Base-by-base conservation (phyloP, 2,329 filamentous ascomycete species). In the Phaeophleospora eucalypticola region DNA sequence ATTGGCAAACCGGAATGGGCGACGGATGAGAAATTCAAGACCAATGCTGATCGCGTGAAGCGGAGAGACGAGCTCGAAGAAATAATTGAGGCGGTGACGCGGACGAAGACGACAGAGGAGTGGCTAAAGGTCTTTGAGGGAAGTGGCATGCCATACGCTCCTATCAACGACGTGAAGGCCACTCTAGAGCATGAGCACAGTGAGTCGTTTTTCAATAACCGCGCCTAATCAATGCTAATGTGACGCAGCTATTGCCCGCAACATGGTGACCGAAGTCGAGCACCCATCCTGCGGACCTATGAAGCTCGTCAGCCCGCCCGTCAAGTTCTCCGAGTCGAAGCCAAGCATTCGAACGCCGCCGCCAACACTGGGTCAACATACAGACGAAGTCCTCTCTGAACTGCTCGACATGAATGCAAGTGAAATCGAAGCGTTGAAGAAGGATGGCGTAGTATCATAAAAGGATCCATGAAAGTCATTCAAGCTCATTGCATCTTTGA, bases 131-230 rank as follows among this genome's bases (percentile, higher is more conserved):
- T 90, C 1, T 83, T 96, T 36, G 89, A 96, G 60, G 89, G 88
- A n/a, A 86, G 80, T 48, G 93, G 93, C 4, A 83, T 98, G 83
- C 93, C 93, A 0, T 98, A 93, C 60, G 87, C 91, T 0, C 89
- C 91, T 1, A 86, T 98, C 58, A 98, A 97, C 63, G 91, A 98
- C 63, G 82, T 98, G 6, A 86, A 93, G 66, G 80, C 77, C 16
- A 88, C 93, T 0, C 72, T 98, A 43, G 83, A 86, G 51, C 89
- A 96, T 64, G 79, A 84, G 52, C 93, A 98, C 68, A 89, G 89
- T 71, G 74, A 71, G 71, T 65, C 21, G n/a, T n/a, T n/a, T n/a
- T n/a, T n/a, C n/a, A n/a, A n/a, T n/a, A n/a, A n/a, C n/a, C n/a
- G n/a, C n/a, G n/a, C n/a, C n/a, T n/a, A n/a, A n/a, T n/a, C n/a